Evolutionary conservation across 768 basidiomycete species (phyloP).

Genomic region (Sistotremastrum suecicum): DNA sequence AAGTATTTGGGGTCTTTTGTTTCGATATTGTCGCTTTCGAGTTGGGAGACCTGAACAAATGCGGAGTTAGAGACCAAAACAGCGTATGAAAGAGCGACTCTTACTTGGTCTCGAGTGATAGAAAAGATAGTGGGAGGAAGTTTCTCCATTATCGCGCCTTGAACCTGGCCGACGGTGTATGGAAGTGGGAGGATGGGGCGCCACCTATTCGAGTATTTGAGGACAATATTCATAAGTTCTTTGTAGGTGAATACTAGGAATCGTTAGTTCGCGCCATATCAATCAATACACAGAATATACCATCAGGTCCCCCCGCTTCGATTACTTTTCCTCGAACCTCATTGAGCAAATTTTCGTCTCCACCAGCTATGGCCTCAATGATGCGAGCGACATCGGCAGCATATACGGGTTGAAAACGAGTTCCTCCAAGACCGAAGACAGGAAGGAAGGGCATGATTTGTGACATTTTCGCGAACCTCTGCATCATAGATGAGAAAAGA

Average conservation of each 20-base stretch:
- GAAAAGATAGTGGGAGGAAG: slow-evolving; percentile 55
- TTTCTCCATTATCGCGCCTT: slow-evolving; percentile 48
- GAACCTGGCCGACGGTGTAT: slow-evolving; percentile 45
- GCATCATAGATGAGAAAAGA: neutral
- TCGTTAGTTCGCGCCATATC: neutral
- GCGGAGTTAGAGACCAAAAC: neutral
- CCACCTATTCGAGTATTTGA: slow-evolving; percentile 34
- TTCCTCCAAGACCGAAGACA: slow-evolving; percentile 58
- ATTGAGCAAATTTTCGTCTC: slow-evolving; percentile 23
- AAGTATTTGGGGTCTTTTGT: slow-evolving; percentile 11
- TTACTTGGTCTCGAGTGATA: slow-evolving; percentile 56
- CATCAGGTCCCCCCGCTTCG: slow-evolving; percentile 35
- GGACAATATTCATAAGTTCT: slow-evolving; percentile 50
- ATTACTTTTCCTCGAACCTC: slow-evolving; percentile 29
- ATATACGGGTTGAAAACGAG: slow-evolving; percentile 61
- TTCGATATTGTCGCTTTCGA: slow-evolving; percentile 45
- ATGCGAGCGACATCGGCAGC: slow-evolving; percentile 51
- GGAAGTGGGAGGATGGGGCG: slow-evolving; percentile 54
- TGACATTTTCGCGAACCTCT: slow-evolving; percentile 53
- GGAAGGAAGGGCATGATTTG: slow-evolving; percentile 54
- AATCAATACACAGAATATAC: slow-evolving; percentile 24
- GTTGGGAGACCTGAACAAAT: slow-evolving; percentile 40
- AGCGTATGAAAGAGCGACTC: neutral
- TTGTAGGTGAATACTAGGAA: slow-evolving; percentile 47
- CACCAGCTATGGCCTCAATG: slow-evolving; percentile 42